Evolutionary conservation across 768 basidiomycete species (phyloP).

Genomic region (Boletus huronensis): DNA sequence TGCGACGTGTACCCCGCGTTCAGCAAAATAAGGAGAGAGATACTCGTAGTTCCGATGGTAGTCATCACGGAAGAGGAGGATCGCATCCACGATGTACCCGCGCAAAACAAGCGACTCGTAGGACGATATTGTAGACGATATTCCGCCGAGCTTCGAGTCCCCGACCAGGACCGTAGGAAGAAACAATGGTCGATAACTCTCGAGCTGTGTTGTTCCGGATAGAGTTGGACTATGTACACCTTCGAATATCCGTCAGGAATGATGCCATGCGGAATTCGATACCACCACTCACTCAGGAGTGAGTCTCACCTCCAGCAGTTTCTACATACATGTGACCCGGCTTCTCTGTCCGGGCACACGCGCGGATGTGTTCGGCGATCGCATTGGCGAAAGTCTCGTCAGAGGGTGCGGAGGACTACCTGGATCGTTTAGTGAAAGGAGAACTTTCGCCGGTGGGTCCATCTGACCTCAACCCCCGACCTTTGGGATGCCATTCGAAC

Average conservation of each 20-base stretch:
- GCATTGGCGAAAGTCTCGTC: constrained; percentile 65
- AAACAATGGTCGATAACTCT: constrained; percentile 81
- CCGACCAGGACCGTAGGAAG: constrained; percentile 87
- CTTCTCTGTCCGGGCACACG: constrained; percentile 39
- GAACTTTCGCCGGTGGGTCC: neutral
- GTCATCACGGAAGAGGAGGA: constrained; percentile 78
- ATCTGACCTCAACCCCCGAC: constrained; percentile 30
- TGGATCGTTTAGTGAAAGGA: constrained; percentile 3
- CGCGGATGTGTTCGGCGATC: constrained; percentile 58
- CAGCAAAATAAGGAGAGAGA: constrained; percentile 71
- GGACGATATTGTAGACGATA: constrained; percentile 87
- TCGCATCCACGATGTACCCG: constrained; percentile 82
- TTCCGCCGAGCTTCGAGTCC: constrained; percentile 88
- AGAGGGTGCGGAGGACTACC: constrained; percentile 42
- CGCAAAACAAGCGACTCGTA: constrained; percentile 90
- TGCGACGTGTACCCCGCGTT: constrained; percentile 57
- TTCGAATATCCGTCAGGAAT: constrained; percentile 31
- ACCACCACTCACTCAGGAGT: constrained; percentile 10
- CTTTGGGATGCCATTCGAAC: constrained; percentile 46
- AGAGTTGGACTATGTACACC: constrained; percentile 91
- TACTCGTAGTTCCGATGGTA: constrained; percentile 91
- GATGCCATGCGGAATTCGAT: neutral
- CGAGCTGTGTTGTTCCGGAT: constrained; percentile 78
- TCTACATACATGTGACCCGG: constrained; percentile 76
- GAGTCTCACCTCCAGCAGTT: constrained; percentile 88